Base-by-base conservation (phyloP, 2,329 filamentous ascomycete species). In the Alternaria alternata region DNA sequence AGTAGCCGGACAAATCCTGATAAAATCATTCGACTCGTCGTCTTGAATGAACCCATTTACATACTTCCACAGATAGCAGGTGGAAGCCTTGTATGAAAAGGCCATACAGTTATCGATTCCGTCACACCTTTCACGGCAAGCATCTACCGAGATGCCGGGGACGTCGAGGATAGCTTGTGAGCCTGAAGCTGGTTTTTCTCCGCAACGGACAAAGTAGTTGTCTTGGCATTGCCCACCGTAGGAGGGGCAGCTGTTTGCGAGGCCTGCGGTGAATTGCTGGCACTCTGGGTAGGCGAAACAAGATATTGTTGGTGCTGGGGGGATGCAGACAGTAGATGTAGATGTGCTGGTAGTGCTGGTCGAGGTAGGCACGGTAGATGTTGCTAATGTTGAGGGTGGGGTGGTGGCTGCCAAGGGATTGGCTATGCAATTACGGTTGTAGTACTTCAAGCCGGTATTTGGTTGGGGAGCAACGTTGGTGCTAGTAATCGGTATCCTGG, bases 161-260 rank as follows among this genome's bases (percentile, higher is more conserved):
- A 43, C 3, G 1, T 12, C 18, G 3, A 18, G 14, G 7, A 53
- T 8, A 4, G 16, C 8, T 14, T 43, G 51, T 1, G 51, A 53
- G 3, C 38, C 51, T 18, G 18, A 18, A 18, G 18, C 18, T 18
- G 18, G 18, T 18, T 18, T 18, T 18, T 18, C 18, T 18, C 18
- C 18, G 18, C 18, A 18, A 18, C 18, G 18, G 18, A 18, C 18
- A 18, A 18, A 18, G 38, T 57, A 57, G 28, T 57, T 51, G 38
- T 57, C 38, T 20, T 51, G 43, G 28, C 47, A 57, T 22, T 51
- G 47, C 12, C 2, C n/a, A 6, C 6, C 20, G 20, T 51, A 18
- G 18, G 28, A 28, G 16, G 54, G 30, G 20, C 54, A 57, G 28
- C 18, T 14, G 46, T 49, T 51, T 16, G 46, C 32, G 1, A 57